Evolutionary conservation across 768 basidiomycete species (phyloP).

Genomic region (Suillus spraguei): DNA sequence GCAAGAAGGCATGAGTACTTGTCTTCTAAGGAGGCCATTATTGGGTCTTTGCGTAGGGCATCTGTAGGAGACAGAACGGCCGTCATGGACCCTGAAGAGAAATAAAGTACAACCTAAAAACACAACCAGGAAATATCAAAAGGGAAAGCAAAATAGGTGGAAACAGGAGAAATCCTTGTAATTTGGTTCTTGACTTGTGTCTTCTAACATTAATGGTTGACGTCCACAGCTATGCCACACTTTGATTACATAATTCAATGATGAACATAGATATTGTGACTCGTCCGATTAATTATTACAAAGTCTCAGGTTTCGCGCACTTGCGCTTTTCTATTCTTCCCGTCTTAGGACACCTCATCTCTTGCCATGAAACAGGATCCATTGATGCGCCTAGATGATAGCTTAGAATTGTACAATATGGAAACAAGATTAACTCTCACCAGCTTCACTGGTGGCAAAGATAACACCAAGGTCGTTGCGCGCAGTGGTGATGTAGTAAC

Average conservation of each 20-base stretch:
- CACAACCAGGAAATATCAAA: constrained; percentile 18
- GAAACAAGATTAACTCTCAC: constrained; percentile 38
- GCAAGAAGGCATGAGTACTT: constrained; percentile 42
- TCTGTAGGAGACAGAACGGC: constrained; percentile 66
- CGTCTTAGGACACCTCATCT: constrained; percentile 86
- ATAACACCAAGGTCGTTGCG: constrained; percentile 90
- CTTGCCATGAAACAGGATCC: constrained; percentile 88
- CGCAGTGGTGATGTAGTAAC: constrained; percentile 91
- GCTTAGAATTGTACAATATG: background rate
- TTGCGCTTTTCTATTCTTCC: constrained; percentile 81
- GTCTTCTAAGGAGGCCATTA: constrained; percentile 66
- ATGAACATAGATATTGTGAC: no score
- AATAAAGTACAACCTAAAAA: constrained; percentile 28
- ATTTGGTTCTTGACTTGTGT: background rate
- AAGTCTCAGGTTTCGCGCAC: constrained; percentile 80
- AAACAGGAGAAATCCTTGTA: constrained; percentile 9
- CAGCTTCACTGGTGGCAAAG: constrained; percentile 87
- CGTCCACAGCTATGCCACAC: constrained; percentile 7
- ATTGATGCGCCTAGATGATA: constrained; percentile 65
- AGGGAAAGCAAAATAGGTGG: constrained; percentile 17
- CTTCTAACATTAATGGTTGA: constrained; percentile 1
- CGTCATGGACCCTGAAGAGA: constrained; percentile 46
- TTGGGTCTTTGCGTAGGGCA: constrained; percentile 57
- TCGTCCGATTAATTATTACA: constrained; percentile 38
- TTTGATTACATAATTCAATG: constrained; percentile 11